Conservation (phyloP, 768 basidiomycete species). For the Termitomyces sp. region DNA sequence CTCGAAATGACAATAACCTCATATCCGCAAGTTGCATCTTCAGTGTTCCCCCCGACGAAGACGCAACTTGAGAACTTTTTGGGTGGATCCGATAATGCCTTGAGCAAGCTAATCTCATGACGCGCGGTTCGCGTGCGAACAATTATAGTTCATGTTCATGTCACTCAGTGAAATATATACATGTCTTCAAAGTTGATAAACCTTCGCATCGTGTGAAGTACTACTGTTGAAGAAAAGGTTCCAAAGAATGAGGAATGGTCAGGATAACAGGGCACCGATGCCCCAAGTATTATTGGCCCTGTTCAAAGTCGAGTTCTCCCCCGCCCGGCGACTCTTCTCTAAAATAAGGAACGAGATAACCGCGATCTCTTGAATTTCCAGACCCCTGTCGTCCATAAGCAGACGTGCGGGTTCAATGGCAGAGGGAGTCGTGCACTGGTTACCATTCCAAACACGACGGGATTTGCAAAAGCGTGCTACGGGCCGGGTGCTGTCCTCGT, state of each 20-base stretch:
- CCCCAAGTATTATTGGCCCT: not conserved
- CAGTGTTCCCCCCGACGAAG: too few species aligned
- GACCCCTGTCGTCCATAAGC: conserved; percentile 24
- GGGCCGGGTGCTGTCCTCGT: conserved; percentile 27
- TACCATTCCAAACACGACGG: conserved; percentile 13
- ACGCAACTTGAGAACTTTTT: too few species aligned
- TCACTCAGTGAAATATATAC: too few species aligned
- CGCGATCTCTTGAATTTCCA: conserved; percentile 30
- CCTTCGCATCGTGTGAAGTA: too few species aligned
- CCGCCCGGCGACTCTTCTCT: conserved; percentile 31
- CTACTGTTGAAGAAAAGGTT: too few species aligned
- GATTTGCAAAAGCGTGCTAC: conserved; percentile 32
- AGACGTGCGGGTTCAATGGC: conserved; percentile 24
- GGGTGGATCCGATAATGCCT: too few species aligned
- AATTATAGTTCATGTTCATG: too few species aligned
- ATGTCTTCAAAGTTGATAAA: too few species aligned
- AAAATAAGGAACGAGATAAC: conserved; percentile 37
- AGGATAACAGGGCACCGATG: not conserved
- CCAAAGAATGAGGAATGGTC: not conserved
- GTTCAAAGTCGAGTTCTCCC: not conserved
- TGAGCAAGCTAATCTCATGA: too few species aligned
- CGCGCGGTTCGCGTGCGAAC: too few species aligned
- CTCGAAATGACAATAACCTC: too few species aligned
- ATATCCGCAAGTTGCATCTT: too few species aligned
- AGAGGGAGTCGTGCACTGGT: conserved; percentile 13